Evolutionary conservation across 1,139 yeast species (phyloP), one percentile per base, ranked within the genome.

Genomic region (Scheffersomyces cryptocercus): DNA sequence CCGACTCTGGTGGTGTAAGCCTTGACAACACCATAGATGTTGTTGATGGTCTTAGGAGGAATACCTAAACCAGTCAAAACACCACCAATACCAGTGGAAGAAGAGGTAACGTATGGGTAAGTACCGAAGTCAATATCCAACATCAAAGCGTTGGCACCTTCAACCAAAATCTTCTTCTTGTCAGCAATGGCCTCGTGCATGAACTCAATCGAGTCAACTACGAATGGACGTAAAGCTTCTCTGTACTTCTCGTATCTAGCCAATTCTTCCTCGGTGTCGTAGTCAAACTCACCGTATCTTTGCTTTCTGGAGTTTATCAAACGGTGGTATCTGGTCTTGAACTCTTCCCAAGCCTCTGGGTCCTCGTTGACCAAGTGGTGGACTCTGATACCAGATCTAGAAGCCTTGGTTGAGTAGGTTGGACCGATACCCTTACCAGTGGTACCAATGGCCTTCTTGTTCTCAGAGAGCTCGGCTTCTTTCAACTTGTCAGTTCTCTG

Each of bases 391-490:
- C 99, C 99, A 29, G 97, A 89, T 70, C 99, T 84, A 14, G 96
- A 86, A 43, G 96, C 96, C 75, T 93, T 93, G 55, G 99, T 90
- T 36, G 97, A 85, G 68, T 93, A 93, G 37, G 99, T 86, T 56
- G 99, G 99, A 46, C 99, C 99, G 62, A 93, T 93, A 70, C 99
- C 99, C 68, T 95, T 93, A 62, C 98, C 97, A 40, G 99, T 93
- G 52, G 99, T 93, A 57, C 99, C 99, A 61, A 93, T 93, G 37
- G 96, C 84, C 71, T 89, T 90, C 65, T 89, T 89, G 65, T 84
- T 85, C 46, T 66, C 68, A 29, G 93, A 84, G 45, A 95, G 79
- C 68, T 93, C 99, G 42, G 88, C 85, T 70, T 93, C 99, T 70
- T 95, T 88, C 61, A 93, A 79, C 59, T 91, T 93, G 65, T 93